Percentiles rank a stretch among this genome's conserved stretches.
phyloP scores from a whole-genome alignment of 176 grass and related monocot genomes.

The Alloteropsis semialata region DNA sequence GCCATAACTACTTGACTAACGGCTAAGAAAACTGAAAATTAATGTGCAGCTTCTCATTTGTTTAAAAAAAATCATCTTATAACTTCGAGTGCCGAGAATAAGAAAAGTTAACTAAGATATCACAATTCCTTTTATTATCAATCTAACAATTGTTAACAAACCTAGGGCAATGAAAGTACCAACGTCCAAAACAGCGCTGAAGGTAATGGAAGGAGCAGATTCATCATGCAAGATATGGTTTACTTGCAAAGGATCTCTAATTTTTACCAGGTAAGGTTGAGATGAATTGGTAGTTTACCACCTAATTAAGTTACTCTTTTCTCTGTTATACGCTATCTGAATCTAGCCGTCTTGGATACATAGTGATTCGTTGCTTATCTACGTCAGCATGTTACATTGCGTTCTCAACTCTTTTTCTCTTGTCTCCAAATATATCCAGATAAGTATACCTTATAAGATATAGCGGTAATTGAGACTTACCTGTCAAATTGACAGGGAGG shows the following conservation, averaged over 20 bases:
- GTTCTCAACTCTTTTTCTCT: background rate
- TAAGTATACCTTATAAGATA: background rate
- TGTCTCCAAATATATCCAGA: background rate
- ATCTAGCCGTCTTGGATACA: background rate
- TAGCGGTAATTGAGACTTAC: background rate
- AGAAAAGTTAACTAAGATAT: background rate
- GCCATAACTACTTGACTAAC: background rate
- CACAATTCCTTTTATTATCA: background rate
- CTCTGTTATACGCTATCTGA: background rate
- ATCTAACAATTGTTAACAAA: constrained; percentile 10
- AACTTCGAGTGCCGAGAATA: background rate
- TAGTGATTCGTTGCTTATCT: background rate
- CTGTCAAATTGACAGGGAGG: constrained; percentile 15
- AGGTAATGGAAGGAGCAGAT: constrained; percentile 36
- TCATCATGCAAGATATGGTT: constrained; percentile 63
- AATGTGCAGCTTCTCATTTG: background rate
- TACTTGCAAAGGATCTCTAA: constrained; percentile 53
- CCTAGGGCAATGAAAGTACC: constrained; percentile 53
- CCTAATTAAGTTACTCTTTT: background rate
- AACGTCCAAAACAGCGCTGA: constrained; percentile 39
- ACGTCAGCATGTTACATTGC: background rate
- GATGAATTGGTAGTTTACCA: background rate
- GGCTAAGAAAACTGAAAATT: background rate
- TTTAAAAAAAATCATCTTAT: background rate
- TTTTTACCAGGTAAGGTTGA: constrained; percentile 40